Conservation (phyloP, 768 basidiomycete genomes). For the Boletus pseudopeckii region DNA sequence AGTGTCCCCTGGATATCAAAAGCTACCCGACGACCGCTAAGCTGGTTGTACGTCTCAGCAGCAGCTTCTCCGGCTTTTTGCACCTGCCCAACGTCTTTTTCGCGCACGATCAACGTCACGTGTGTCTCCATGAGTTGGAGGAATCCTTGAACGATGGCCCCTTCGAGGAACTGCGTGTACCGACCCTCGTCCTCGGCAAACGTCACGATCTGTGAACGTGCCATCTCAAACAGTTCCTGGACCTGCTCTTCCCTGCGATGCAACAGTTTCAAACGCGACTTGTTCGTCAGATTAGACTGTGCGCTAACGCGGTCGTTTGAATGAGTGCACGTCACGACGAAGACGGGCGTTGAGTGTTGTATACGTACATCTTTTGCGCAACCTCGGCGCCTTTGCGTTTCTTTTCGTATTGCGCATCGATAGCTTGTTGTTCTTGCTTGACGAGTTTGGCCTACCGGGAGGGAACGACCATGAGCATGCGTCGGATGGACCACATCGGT, state of each 20-base stretch:
- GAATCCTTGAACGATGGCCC: slow-evolving; percentile 80
- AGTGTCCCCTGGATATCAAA: slow-evolving; percentile 61
- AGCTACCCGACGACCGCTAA: slow-evolving; percentile 66
- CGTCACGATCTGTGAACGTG: slow-evolving; percentile 59
- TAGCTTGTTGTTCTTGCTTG: slow-evolving; percentile 91
- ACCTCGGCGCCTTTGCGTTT: slow-evolving; percentile 92
- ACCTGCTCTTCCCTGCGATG: slow-evolving; percentile 90
- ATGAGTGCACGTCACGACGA: not conserved
- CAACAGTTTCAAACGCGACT: slow-evolving; percentile 85
- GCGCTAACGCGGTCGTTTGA: slow-evolving; percentile 47
- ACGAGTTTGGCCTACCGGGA: slow-evolving; percentile 86
- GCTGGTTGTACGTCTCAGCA: slow-evolving; percentile 61
- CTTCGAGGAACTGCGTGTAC: slow-evolving; percentile 81
- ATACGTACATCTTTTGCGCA: slow-evolving; percentile 90
- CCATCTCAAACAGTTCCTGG: slow-evolving; percentile 79
- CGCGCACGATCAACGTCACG: slow-evolving; percentile 64
- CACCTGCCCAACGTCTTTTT: slow-evolving; percentile 59
- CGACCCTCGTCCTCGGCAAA: slow-evolving; percentile 63
- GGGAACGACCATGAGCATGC: not conserved
- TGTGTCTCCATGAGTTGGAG: slow-evolving; percentile 76
- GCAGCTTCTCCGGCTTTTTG: slow-evolving; percentile 66
- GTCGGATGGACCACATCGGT: not conserved
- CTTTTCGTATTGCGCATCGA: slow-evolving; percentile 94
- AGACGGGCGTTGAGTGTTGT: not conserved
- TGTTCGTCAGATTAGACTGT: slow-evolving; percentile 95